Base-by-base conservation (phyloP, 768 basidiomycete species). In the Tricholoma furcatifolium region DNA sequence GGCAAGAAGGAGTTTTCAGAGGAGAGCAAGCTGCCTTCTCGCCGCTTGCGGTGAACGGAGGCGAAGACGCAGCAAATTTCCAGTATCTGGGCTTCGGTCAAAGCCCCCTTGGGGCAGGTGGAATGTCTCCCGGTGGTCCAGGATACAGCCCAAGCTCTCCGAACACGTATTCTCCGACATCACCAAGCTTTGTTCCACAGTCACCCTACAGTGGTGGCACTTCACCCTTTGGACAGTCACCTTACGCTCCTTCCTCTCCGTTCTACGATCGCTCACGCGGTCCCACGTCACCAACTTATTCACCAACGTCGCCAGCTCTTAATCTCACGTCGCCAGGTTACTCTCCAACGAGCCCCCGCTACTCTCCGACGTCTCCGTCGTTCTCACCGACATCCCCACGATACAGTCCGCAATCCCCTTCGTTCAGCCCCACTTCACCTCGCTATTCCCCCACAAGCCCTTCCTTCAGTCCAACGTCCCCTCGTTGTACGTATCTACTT, bases 121-220 rank as follows among this genome's bases (percentile, higher is more conserved):
- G 83, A 8, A 91, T 91, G 90, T 96, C 93, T 3, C 95, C 94
- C 6, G 89, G 83, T 2, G 87, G 86, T 18, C 85, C 88, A 8
- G 87, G 87, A 6, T 97, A 95, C 76, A 93, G 90, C 59, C 93
- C 94, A 4, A 90, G 90, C 56, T 96, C 93, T 2, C 95, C 93
- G 8, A 93, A 87, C 58, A 83, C 84, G 11, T 94, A 92, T 57
- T 91, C 91, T 0, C 91, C 91, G 0, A 93, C 91, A 2, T 95
- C 94, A 0, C 93, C 94, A 0, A 75, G 75, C 4, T 93, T 91
- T 66, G 87, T 89, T 8, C 88, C 90, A 11, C 87, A 86, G 56
- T 92, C 91, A 8, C 89, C 93, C 14, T 94, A 87, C 59, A 79
- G 77, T 12, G 87, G 86, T n/a, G 87, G 86, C 0, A 88, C 88